A percentile compares a stretch with the other conserved stretches of the same genome.
Evolutionary conservation across 2,329 filamentous ascomycete genomes (phyloP).

Genomic region (Verticillium longisporum): DNA sequence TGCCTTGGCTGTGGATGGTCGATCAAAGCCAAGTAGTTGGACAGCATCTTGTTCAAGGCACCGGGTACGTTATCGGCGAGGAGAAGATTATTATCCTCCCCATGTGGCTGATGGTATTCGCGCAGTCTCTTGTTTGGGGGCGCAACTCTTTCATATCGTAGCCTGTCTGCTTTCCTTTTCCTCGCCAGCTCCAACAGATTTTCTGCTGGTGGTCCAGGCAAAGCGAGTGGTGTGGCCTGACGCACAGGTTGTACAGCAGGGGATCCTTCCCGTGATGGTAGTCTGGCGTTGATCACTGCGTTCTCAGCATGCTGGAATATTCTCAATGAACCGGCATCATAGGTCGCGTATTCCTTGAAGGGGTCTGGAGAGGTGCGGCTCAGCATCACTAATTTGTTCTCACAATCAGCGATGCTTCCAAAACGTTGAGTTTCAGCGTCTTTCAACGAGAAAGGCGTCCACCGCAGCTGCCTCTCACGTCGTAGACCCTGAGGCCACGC

Average conservation of each 20-base stretch:
- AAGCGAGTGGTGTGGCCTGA: not conserved
- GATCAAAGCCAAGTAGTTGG: not conserved
- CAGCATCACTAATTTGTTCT: not conserved
- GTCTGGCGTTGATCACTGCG: not conserved
- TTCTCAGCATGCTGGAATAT: not conserved
- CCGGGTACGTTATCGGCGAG: constrained; percentile 1
- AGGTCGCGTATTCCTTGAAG: not conserved
- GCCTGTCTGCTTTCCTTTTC: constrained; percentile 1
- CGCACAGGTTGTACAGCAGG: not conserved
- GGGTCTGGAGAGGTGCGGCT: not conserved
- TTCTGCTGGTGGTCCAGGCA: not conserved
- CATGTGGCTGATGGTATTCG: not conserved
- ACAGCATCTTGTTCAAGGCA: not conserved
- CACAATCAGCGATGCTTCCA: not conserved
- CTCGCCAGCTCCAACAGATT: constrained; percentile 1
- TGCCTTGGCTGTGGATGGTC: too few relatives aligned
- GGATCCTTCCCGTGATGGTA: not conserved
- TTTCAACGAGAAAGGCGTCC: constrained; percentile 1
- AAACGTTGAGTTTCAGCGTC: not conserved
- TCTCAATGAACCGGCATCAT: not conserved
- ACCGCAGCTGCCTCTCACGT: not conserved
- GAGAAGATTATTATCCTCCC: not conserved
- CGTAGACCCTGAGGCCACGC: constrained; percentile 9
- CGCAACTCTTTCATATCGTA: not conserved
- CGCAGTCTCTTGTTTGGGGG: not conserved